phyloP scores from a whole-genome alignment of 2,329 filamentous ascomycete genomes.

The Ilyonectria mors-panacis region DNA sequence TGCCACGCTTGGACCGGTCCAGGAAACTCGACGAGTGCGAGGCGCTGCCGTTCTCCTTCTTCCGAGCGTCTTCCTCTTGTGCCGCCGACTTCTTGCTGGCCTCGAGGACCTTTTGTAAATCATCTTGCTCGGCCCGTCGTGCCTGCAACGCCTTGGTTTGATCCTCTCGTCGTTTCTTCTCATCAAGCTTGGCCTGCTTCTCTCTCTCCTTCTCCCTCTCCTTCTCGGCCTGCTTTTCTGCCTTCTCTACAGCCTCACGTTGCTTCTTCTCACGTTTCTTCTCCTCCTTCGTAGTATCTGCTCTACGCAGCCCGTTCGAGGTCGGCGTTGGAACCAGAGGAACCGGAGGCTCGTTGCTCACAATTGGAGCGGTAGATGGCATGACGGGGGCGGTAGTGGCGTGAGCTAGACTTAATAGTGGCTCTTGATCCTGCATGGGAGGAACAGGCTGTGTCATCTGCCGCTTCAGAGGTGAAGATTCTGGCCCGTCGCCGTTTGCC shows the following conservation, averaged over 20 bases:
- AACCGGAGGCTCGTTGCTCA: constrained; percentile 32
- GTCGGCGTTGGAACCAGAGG: constrained; percentile 30
- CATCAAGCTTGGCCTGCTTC: constrained; percentile 62
- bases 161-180: constrained; percentile 63
- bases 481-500: constrained; percentile 63
- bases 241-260: constrained; percentile 69
- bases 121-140: constrained; percentile 71
- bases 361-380: constrained; percentile 36
- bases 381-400: constrained; percentile 73
- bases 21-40: constrained; percentile 66
- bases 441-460: constrained; percentile 65
- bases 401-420: constrained; percentile 74
- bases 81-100: constrained; percentile 75
- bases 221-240: constrained; percentile 65
- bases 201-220: constrained; percentile 53
- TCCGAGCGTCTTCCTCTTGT: constrained; percentile 63
- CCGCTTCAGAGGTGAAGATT: constrained; percentile 62
- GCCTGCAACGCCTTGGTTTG: constrained; percentile 68
- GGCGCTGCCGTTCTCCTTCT: constrained; percentile 56
- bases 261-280: constrained; percentile 80
- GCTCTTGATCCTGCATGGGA: constrained; percentile 63
- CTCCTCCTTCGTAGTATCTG: constrained; percentile 61
- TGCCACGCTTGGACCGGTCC: constrained; percentile 77
- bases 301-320: constrained; percentile 39
- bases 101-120: constrained; percentile 75